Evolutionary conservation across 306 rosid genomes (phyloP), one percentile per base, ranked within the genome.

Genomic region (Vicia faba): DNA sequence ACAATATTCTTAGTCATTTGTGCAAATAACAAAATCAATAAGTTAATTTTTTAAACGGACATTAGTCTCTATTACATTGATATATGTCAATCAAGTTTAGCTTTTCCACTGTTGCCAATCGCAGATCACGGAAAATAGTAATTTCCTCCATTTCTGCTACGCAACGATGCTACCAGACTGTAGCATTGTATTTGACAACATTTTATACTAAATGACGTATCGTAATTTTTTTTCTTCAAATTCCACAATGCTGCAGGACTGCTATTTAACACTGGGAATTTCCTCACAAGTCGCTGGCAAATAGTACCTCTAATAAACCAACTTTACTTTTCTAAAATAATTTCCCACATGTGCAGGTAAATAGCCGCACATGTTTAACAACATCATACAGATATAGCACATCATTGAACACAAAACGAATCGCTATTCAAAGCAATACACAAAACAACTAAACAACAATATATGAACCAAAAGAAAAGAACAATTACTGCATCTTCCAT

Each of bases 401-500:
- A 50, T 74, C 63, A 49, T 31, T 4, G 48, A 70, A 36, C 55
- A 12, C 46, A 3, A 5, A 36, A 43, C 19, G 14, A 2, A 33
- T 11, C 20, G 11, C 19, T 19, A 28, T 44, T 11, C 45, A 64
- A n/a, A 36, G 66, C 25, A 44, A 20, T 48, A 61, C 25, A 15
- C 18, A 46, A 29, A 72, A 46, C n/a, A 62, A 62, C 7, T 5
- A 60, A 72, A 39, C 0, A 10, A 3, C 7, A 67, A 26, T 25
- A 43, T 29, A 66, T 18, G 15, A 71, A 46, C 5, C 20, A 57
- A 43, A 14, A 45, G 33, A 53, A 70, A 53, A 68, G 65, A 56
- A 36, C 59, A 82, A 59, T 76, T 66, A 87, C 99, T 73, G 99
- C 96, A 82, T 93, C 99, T 78, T 93, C 99, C 99, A 93, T 93